These are phyloP conservation scores for Aspergillus sp. DNA, from an alignment of 2,329 filamentous ascomycete species.

Conservation along the genomic window DNA sequence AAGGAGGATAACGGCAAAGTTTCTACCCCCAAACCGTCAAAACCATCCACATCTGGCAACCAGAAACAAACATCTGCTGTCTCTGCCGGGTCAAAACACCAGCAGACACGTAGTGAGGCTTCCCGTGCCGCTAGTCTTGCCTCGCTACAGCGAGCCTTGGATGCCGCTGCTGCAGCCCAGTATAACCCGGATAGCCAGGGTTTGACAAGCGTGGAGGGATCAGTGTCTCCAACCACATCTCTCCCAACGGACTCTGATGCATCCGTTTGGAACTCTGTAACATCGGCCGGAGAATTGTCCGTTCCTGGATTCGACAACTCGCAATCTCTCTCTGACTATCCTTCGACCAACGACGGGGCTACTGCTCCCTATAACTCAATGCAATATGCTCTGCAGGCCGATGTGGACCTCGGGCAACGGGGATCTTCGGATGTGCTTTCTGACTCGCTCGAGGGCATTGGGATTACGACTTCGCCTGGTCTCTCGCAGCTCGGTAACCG, in stretches of 20 bases:
- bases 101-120: conserved; percentile 39
- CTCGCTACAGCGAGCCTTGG: conserved; percentile 46
- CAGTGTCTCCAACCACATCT: conserved; percentile 31
- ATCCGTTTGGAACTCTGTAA: conserved; percentile 12
- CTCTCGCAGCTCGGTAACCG: conserved; percentile 28
- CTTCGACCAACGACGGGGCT: conserved; percentile 24
- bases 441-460: conserved; percentile 35
- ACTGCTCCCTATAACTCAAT: conserved; percentile 31
- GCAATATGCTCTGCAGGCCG: conserved; percentile 35
- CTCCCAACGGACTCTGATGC: conserved; percentile 14
- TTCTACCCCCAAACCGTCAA: conserved; percentile 28
- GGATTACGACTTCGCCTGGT: conserved; percentile 29
- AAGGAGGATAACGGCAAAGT: conserved; percentile 25
- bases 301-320: conserved; percentile 20
- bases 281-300: conserved; percentile 24
- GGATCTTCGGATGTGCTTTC: conserved; percentile 37
- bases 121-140: conserved; percentile 44
- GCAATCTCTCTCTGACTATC: conserved; percentile 19
- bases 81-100: conserved; percentile 32
- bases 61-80: conserved; percentile 21
- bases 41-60: conserved; percentile 20
- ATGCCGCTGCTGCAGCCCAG: conserved; percentile 42
- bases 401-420: conserved; percentile 29
- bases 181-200: conserved; percentile 25
- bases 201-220: conserved; percentile 26